Conservation (phyloP, 306 rosid genomes). For the Rosa lucieae region DNA sequence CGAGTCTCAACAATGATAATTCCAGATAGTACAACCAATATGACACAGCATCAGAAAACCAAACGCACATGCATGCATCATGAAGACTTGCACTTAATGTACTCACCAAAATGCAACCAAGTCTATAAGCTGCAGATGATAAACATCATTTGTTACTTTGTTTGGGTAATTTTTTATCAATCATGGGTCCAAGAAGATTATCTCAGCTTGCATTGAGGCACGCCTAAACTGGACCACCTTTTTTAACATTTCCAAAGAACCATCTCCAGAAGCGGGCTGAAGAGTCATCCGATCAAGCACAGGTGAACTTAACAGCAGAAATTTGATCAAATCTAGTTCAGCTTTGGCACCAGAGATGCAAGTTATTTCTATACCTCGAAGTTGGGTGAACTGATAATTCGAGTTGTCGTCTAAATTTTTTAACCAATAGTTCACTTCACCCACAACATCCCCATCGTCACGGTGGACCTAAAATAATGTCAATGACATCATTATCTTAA, state of each 20-base stretch:
- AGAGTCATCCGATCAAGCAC: conserved; percentile 51
- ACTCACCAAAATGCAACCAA: too few species aligned
- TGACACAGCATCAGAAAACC: too few species aligned
- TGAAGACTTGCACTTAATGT: too few species aligned
- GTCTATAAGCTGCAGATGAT: too few species aligned
- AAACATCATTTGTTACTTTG: too few species aligned
- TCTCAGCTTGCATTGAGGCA: conserved; percentile 22
- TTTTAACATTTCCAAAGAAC: conserved; percentile 24
- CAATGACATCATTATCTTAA: too few species aligned
- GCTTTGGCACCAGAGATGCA: conserved; percentile 39
- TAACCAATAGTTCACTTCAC: conserved; percentile 13
- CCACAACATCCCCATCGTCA: not conserved
- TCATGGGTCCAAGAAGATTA: conserved; percentile 30
- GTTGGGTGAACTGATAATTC: conserved; percentile 25
- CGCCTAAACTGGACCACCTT: not conserved
- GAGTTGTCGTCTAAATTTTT: conserved; percentile 23
- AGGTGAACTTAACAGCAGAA: conserved; percentile 43
- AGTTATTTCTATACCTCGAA: conserved; percentile 42
- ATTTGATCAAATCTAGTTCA: conserved; percentile 50
- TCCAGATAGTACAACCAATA: too few species aligned
- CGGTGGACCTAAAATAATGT: too few species aligned
- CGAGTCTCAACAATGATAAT: too few species aligned
- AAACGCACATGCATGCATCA: too few species aligned
- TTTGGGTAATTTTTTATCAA: too few species aligned
- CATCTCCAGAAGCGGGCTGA: conserved; percentile 30